A percentile compares a stretch with the other conserved stretches of the same genome.
Evolutionary conservation across 768 basidiomycete genomes (phyloP).

Genomic region (Boletus pseudo-olivaceus): DNA sequence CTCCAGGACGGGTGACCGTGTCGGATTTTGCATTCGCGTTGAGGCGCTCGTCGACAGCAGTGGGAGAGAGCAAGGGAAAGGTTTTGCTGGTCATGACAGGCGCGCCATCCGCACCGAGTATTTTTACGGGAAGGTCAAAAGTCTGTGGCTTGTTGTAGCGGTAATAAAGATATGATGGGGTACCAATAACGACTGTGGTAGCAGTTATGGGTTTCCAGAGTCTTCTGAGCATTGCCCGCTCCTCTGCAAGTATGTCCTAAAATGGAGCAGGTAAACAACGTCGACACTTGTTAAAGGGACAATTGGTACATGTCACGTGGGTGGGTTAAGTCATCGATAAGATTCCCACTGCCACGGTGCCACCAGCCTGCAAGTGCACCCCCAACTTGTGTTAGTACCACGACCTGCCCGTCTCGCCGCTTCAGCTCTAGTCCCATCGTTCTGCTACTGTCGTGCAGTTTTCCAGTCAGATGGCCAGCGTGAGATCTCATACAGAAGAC

Average conservation of each 20-base stretch:
- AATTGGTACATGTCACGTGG: slow-evolving; percentile 22
- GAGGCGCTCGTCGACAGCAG: slow-evolving; percentile 55
- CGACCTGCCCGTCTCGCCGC: slow-evolving; percentile 18
- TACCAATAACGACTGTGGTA: slow-evolving; percentile 49
- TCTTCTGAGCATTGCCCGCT: slow-evolving; percentile 50
- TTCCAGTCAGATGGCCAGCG: slow-evolving; percentile 14
- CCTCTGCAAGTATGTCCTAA: not conserved
- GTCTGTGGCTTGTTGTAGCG: slow-evolving; percentile 43
- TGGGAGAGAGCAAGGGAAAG: slow-evolving; percentile 54
- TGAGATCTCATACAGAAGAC: slow-evolving; percentile 7
- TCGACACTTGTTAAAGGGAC: not conserved
- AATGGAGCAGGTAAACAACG: not conserved
- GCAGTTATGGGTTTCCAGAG: slow-evolving; percentile 68
- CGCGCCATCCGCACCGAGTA: slow-evolving; percentile 56
- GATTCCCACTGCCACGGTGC: slow-evolving; percentile 28
- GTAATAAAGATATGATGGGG: slow-evolving; percentile 61
- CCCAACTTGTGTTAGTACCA: slow-evolving; percentile 25
- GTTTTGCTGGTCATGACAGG: slow-evolving; percentile 49
- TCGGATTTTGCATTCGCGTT: slow-evolving; percentile 49
- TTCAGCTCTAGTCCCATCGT: not conserved
- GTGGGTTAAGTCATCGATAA: slow-evolving; percentile 11
- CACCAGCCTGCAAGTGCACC: slow-evolving; percentile 2
- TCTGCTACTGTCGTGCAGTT: not conserved
- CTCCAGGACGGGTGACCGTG: slow-evolving; percentile 46
- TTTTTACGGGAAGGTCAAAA: slow-evolving; percentile 58